Evolutionary conservation across 1,284 basidiomycete genomes (phyloP).

Genomic region (Stygiomarasmius scandens): DNA sequence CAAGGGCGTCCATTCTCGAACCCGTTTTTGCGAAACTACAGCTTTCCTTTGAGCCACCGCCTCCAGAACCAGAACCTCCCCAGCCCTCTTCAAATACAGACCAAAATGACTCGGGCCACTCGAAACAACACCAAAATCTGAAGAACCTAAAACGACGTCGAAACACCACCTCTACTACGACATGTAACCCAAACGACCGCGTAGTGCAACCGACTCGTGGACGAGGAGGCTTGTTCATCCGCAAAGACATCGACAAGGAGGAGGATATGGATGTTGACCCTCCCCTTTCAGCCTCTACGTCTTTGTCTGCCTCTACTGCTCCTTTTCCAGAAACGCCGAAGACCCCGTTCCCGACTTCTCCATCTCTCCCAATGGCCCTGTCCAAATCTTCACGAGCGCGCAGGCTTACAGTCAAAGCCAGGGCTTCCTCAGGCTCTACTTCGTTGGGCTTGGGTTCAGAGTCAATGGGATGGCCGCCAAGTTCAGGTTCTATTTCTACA

Average conservation of each 20-base stretch:
- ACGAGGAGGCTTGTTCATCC: conserved; percentile 47
- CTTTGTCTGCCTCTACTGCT: too few relatives aligned
- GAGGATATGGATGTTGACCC: conserved; percentile 57
- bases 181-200: conserved; percentile 26
- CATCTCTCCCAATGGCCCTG: background rate
- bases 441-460: background rate
- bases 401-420: background rate
- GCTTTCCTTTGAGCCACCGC: conserved; percentile 12
- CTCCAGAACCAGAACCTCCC: conserved; percentile 38
- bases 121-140: conserved; percentile 34
- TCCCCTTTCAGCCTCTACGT: too few relatives aligned
- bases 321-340: too few relatives aligned
- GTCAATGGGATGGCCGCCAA: background rate
- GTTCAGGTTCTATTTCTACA: too few relatives aligned
- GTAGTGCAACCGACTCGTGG: conserved; percentile 25
- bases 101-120: too few relatives aligned
- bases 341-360: background rate
- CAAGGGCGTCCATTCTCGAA: conserved; percentile 57
- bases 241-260: too few relatives aligned
- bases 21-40: conserved; percentile 51
- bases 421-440: background rate
- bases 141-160: conserved; percentile 58
- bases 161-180: conserved; percentile 39
- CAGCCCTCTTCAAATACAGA: conserved; percentile 29
- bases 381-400: background rate